These are phyloP conservation scores for Pistacia vera DNA, from an alignment of 345 rosid species.

Conservation along the genomic window DNA sequence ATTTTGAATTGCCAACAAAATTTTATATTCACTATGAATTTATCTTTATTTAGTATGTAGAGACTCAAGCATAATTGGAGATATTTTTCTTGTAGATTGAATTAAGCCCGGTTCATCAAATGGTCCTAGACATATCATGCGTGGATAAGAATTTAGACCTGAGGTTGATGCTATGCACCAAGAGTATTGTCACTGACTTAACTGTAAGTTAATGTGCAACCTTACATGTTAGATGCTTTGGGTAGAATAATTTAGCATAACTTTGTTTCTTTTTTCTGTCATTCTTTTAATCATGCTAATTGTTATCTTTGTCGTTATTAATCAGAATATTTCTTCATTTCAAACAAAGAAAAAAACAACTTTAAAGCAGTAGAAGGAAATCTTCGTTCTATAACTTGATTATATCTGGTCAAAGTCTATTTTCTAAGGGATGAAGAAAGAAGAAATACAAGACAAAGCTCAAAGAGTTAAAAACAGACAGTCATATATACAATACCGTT, in stretches of 20 bases:
- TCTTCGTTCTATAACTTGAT: neutral
- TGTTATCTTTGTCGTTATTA: too few relatives aligned
- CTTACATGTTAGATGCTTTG: neutral
- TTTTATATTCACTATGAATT: too few relatives aligned
- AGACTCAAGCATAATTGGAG: neutral
- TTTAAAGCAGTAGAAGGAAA: too few relatives aligned
- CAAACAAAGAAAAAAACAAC: too few relatives aligned
- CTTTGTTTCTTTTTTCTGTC: neutral
- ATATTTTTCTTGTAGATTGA: neutral
- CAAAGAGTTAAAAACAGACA: neutral
- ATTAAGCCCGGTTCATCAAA: neutral
- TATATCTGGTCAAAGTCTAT: neutral
- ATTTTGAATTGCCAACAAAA: too few relatives aligned
- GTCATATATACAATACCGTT: too few relatives aligned
- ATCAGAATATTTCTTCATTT: neutral
- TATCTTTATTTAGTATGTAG: too few relatives aligned
- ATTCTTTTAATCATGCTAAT: too few relatives aligned
- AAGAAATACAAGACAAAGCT: neutral
- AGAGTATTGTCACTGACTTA: slow-evolving; percentile 4
- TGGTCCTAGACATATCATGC: neutral
- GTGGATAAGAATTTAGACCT: neutral
- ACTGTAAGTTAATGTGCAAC: slow-evolving; percentile 23
- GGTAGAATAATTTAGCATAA: too few relatives aligned
- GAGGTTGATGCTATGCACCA: neutral
- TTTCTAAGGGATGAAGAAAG: neutral